Percentiles rank a stretch among this genome's conserved stretches.
These are phyloP conservation scores for Acacia acuminata DNA, from an alignment of 306 rosid genomes.

Conservation along the genomic window DNA sequence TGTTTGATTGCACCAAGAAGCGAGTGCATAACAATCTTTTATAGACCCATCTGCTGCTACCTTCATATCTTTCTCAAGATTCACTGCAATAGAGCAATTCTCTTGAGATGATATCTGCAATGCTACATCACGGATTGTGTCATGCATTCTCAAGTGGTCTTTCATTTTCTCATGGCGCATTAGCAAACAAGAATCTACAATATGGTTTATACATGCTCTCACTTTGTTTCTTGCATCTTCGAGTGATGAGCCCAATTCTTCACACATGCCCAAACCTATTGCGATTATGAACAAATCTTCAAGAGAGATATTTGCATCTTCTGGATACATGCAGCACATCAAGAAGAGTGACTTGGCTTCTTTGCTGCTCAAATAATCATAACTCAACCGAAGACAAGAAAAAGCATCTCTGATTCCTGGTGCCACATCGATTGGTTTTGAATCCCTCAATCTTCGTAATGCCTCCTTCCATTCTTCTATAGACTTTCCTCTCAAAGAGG, in stretches of 20 bases:
- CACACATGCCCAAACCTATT: not conserved
- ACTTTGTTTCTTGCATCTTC: no score
- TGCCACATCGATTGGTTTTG: not conserved
- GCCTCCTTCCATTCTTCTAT: not conserved
- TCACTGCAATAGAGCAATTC: not conserved
- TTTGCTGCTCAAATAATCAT: not conserved
- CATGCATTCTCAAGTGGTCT: conserved; percentile 24
- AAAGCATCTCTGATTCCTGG: not conserved
- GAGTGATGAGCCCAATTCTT: no score
- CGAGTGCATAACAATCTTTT: no score
- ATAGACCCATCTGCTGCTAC: no score
- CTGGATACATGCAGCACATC: conserved; percentile 7
- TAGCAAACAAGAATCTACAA: no score
- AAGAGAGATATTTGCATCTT: not conserved
- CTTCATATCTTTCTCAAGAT: no score
- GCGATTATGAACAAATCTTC: conserved; percentile 5
- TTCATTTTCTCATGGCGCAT: not conserved
- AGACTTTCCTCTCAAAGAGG: not conserved
- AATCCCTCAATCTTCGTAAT: not conserved
- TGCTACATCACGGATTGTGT: conserved; percentile 4
- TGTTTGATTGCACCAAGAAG: no score
- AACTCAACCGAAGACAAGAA: not conserved
- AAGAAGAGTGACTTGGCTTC: not conserved
- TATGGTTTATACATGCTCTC: no score
- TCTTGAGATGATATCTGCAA: not conserved